Conservation (phyloP, 345 rosid species). For the Populus tremula region DNA sequence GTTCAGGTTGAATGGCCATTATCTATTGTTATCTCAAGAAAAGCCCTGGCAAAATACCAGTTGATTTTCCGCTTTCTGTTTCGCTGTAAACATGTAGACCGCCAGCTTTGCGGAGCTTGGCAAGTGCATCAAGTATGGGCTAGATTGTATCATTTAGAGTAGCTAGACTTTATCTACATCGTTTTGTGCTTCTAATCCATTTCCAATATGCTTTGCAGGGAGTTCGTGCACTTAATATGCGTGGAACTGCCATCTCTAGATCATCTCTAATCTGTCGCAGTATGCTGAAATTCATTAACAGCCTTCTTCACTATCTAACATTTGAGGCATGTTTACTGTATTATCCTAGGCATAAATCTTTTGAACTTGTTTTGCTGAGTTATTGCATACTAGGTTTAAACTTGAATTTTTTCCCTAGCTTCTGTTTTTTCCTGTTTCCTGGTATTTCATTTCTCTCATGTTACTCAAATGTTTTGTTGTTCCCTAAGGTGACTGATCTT, state of each 20-base stretch:
- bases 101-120: slow-evolving; percentile 96
- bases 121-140: slow-evolving; percentile 88
- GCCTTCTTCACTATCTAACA: slow-evolving; percentile 94
- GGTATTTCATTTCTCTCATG: not conserved
- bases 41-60: slow-evolving; percentile 84
- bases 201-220: slow-evolving; percentile 48
- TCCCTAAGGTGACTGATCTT: not conserved
- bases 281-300: slow-evolving; percentile 89
- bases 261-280: slow-evolving; percentile 95
- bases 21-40: slow-evolving; percentile 87
- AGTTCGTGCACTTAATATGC: slow-evolving; percentile 62
- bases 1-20: slow-evolving; percentile 94
- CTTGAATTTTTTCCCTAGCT: not conserved
- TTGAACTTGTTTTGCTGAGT: not conserved
- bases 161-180: slow-evolving; percentile 1
- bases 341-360: not conserved
- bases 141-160: slow-evolving; percentile 9
- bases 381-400: not conserved
- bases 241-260: slow-evolving; percentile 79
- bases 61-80: slow-evolving; percentile 87
- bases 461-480: too few species aligned
- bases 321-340: slow-evolving; percentile 72
- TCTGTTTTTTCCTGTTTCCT: not conserved
- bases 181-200: slow-evolving; percentile 21
- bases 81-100: slow-evolving; percentile 92